A percentile compares a stretch with the other conserved stretches of the same genome.
These are phyloP conservation scores for Wickerhamia fluorescens DNA, from an alignment of 805 yeast species.

Conservation along the genomic window DNA sequence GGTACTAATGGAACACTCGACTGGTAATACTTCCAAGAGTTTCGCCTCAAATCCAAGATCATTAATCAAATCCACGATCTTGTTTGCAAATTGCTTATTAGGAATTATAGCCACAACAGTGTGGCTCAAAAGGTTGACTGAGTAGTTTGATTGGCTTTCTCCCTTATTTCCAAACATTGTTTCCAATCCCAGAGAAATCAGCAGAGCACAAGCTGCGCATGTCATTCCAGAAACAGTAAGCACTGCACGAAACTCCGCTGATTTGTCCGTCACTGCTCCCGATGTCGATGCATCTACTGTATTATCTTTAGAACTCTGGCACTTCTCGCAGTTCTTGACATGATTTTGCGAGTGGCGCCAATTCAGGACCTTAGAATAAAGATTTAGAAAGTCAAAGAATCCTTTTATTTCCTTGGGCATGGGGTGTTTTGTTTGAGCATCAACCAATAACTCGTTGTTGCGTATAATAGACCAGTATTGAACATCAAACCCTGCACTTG, in stretches of 20 bases:
- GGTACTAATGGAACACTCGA: constrained; percentile 40
- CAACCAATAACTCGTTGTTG: constrained; percentile 9
- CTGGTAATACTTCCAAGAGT: constrained; percentile 53
- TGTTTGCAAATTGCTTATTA: constrained; percentile 39
- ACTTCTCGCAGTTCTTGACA: constrained; percentile 25
- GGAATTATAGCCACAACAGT: constrained; percentile 49
- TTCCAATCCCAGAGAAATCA: constrained; percentile 24
- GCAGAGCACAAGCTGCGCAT: constrained; percentile 30
- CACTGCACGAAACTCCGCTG: constrained; percentile 38
- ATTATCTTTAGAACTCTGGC: constrained; percentile 5
- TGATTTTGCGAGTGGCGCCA: constrained; percentile 23
- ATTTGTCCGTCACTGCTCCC: constrained; percentile 20
- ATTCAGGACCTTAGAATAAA: constrained; percentile 12
- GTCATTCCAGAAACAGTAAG: constrained; percentile 45
- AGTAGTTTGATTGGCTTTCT: constrained; percentile 25
- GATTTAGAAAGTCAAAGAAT: constrained; percentile 8
- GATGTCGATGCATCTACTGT: too few relatives aligned
- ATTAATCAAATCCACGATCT: constrained; percentile 18
- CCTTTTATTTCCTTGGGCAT: constrained; percentile 7
- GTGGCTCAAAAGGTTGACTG: constrained; percentile 47
- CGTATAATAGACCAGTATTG: constrained; percentile 25
- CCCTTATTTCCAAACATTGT: constrained; percentile 5
- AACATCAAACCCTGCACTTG: constrained; percentile 31
- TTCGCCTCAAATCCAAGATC: constrained; percentile 39
- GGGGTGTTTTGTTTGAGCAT: constrained; percentile 7